Conservation (phyloP, 805 yeast species). For the Saturnispora gosingensis region DNA sequence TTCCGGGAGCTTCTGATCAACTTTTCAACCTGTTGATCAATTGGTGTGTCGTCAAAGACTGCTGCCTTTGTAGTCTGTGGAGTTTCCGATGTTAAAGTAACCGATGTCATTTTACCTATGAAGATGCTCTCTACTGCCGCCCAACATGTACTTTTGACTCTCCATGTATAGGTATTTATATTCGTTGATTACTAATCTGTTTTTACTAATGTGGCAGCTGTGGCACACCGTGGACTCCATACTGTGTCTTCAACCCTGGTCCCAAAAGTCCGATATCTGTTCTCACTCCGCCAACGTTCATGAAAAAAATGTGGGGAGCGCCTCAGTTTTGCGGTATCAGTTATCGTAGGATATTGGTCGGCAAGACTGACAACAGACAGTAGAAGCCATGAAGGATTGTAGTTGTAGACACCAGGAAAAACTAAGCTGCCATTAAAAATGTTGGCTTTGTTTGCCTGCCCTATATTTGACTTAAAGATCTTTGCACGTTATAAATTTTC, state of each 20-base stretch:
- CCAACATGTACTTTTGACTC: too few relatives aligned
- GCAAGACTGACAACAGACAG: neutral
- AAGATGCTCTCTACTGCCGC: neutral
- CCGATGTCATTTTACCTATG: neutral
- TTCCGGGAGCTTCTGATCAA: slow-evolving; percentile 9
- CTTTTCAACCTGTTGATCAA: slow-evolving; percentile 12
- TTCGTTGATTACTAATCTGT: neutral
- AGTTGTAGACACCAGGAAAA: too few relatives aligned
- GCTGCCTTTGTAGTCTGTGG: neutral
- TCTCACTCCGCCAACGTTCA: neutral
- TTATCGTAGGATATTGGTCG: neutral
- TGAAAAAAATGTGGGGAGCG: neutral
- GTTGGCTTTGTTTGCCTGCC: too few relatives aligned
- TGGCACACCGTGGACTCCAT: neutral
- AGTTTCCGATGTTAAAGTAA: neutral
- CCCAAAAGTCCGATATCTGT: neutral
- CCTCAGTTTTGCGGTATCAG: neutral
- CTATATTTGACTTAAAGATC: too few relatives aligned
- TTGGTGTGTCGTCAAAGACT: slow-evolving; percentile 8
- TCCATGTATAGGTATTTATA: neutral
- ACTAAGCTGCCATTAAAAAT: too few relatives aligned
- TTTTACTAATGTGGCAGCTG: neutral
- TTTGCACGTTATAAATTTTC: too few relatives aligned
- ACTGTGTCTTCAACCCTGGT: neutral
- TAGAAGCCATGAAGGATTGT: too few relatives aligned